Evolutionary conservation across 2,329 filamentous ascomycete genomes (phyloP), one percentile per base, ranked within the genome.

Genomic region (Hypoxylon sp.): DNA sequence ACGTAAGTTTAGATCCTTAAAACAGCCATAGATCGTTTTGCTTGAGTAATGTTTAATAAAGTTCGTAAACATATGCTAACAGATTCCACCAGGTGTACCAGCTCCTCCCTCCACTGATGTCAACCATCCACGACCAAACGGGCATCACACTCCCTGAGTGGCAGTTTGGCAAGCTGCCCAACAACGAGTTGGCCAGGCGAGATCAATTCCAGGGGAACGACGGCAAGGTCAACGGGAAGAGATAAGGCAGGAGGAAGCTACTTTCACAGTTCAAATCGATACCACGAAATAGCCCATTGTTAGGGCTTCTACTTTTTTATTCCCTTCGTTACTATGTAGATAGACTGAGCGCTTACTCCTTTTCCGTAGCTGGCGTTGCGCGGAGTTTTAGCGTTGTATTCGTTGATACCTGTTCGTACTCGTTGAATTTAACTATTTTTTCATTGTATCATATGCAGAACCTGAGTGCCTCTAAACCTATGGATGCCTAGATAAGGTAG

Each of bases 81-180:
- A 20, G 20, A 11, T 44, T 40, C 8, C 4, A 31, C 17, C 33
- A 73, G 72, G 70, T 97, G 40, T 95, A 96, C 82, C 93, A 96
- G 84, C 92, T 90, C 78, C 83, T 97, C 68, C 94, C 94, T 37
- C 94, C 94, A 4, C 85, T 97, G 20, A 90, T 97, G 82, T 90
- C 87, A 8, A 97, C 94, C 0, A 95, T 97, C 76, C 91, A 96
- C 74, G 93, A 97, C 67, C 94, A 97, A 84, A 97, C 93, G 0
- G 93, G 93, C 0, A 94, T 97, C 75, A 86, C 87, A 0, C 89
- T 95, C 6, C 94, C 94, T 0, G 88, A 88, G 75, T 97, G 94
- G 94, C 88, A 90, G 77, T 90, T 90, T 77, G 88, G 88, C 0
- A 82, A 81, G 44, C 72, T 86, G 42, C 80, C 81, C 0, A 58